phyloP scores from a whole-genome alignment of 331 rosid genomes.

The Acacia pycnantha region DNA sequence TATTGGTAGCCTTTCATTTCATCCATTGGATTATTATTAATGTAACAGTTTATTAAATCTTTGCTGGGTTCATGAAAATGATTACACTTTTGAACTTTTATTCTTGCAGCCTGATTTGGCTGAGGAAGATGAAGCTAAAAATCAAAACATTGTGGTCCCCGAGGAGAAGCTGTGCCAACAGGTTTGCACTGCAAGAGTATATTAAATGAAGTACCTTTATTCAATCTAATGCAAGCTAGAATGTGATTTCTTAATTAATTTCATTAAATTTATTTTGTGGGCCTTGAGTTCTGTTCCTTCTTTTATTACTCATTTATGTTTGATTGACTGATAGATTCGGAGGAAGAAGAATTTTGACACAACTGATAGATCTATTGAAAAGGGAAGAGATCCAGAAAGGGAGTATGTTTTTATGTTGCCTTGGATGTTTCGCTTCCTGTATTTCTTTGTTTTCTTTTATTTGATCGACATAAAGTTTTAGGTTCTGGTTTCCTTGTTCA shows the following conservation, averaged over 20 bases:
- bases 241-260: not conserved
- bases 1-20: slow-evolving; percentile 55
- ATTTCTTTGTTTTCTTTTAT: slow-evolving; percentile 10
- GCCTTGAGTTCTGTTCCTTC: slow-evolving; percentile 18
- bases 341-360: slow-evolving; percentile 63
- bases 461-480: not conserved
- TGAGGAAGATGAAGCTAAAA: slow-evolving; percentile 71
- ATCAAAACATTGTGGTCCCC: slow-evolving; percentile 67
- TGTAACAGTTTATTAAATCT: not conserved
- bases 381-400: slow-evolving; percentile 58
- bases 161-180: slow-evolving; percentile 59
- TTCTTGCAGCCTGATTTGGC: slow-evolving; percentile 73
- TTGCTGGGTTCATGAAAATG: not conserved
- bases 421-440: slow-evolving; percentile 9
- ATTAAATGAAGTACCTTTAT: not conserved
- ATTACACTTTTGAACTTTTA: not conserved
- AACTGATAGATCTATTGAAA: slow-evolving; percentile 54
- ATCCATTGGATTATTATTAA: not conserved
- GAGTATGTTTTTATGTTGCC: slow-evolving; percentile 45
- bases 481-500: not conserved
- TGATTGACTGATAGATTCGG: slow-evolving; percentile 48
- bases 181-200: slow-evolving; percentile 32
- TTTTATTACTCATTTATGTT: slow-evolving; percentile 30
- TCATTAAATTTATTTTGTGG: slow-evolving; percentile 7
- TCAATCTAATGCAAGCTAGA: not conserved